phyloP scores from a whole-genome alignment of 495 filamentous ascomycete species.

The Tuber melanosporum region DNA sequence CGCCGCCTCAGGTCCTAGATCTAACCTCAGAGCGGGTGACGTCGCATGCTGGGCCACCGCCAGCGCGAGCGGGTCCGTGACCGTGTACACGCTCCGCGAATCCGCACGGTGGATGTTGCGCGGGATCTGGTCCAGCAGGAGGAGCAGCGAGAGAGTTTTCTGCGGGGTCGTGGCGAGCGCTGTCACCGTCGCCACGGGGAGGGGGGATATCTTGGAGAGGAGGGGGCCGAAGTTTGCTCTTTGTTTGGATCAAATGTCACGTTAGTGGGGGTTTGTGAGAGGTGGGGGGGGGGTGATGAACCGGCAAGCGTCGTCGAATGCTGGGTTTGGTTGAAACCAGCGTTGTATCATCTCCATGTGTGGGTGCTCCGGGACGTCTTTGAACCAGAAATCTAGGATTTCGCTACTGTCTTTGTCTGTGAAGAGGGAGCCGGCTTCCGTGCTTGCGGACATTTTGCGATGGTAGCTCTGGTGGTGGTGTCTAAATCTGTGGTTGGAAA shows the following conservation, averaged over 20 bases:
- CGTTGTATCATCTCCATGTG: constrained; percentile 3
- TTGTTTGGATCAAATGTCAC: background rate
- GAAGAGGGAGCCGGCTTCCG: constrained; percentile 2
- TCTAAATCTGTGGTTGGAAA: background rate
- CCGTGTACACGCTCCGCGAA: constrained; percentile 43
- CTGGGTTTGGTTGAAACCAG: constrained; percentile 10
- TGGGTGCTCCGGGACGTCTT: background rate
- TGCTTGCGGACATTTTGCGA: background rate
- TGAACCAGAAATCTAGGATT: constrained; percentile 30
- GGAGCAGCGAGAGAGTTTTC: constrained; percentile 44
- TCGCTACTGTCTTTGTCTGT: constrained; percentile 20
- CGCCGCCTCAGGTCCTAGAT: constrained; percentile 15
- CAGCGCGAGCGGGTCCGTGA: constrained; percentile 48
- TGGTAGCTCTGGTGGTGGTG: background rate
- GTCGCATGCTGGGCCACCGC: constrained; percentile 29
- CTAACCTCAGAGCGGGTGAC: constrained; percentile 16
- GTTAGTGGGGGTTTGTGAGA: background rate
- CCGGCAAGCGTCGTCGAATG: constrained; percentile 27
- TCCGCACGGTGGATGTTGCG: constrained; percentile 47
- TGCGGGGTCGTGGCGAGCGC: constrained; percentile 23
- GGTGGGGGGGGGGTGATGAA: background rate
- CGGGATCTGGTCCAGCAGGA: constrained; percentile 50
- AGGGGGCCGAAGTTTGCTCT: constrained; percentile 21
- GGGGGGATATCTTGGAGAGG: constrained; percentile 14
- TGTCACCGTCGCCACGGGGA: constrained; percentile 7